Conservation (phyloP, 768 basidiomycete species). For the Collybia nuda region DNA sequence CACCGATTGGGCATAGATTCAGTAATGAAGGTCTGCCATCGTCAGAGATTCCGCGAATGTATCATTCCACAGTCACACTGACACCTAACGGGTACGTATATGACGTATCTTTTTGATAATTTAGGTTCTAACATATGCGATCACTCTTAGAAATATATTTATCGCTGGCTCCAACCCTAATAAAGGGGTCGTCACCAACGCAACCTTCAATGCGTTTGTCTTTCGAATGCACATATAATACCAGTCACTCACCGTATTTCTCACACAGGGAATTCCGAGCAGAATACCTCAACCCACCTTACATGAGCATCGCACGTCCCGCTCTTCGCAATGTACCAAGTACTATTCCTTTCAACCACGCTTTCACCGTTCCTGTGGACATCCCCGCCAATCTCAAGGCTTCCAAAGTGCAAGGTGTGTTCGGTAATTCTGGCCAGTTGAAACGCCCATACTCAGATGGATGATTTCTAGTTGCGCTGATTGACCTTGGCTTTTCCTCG, state of each 20-base stretch:
- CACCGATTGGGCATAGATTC: slow-evolving; percentile 41
- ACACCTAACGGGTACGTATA: slow-evolving; percentile 51
- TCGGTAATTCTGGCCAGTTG: background rate
- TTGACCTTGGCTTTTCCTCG: slow-evolving; percentile 41
- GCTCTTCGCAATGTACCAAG: slow-evolving; percentile 31
- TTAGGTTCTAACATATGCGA: background rate
- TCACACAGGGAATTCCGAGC: slow-evolving; percentile 33
- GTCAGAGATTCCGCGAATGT: slow-evolving; percentile 50
- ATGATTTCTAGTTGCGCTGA: slow-evolving; percentile 29
- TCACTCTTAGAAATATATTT: slow-evolving; percentile 14
- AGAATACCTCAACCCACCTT: slow-evolving; percentile 42
- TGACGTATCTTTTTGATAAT: slow-evolving; percentile 19
- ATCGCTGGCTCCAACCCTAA: slow-evolving; percentile 50
- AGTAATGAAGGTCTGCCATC: slow-evolving; percentile 46
- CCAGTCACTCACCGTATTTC: slow-evolving; percentile 17
- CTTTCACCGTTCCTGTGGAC: slow-evolving; percentile 30
- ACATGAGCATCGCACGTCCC: slow-evolving; percentile 35
- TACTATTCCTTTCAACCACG: slow-evolving; percentile 33
- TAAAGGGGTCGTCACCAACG: background rate
- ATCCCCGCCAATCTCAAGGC: slow-evolving; percentile 27
- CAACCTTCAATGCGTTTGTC: slow-evolving; percentile 4
- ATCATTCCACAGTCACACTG: slow-evolving; percentile 61
- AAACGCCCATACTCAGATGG: background rate
- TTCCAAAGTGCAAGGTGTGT: slow-evolving; percentile 25
- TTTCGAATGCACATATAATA: slow-evolving; percentile 12